Percentiles rank a stretch among this genome's conserved stretches.
These are phyloP conservation scores for Schrenkiella parvula DNA, from an alignment of 345 rosid genomes.

Conservation along the genomic window DNA sequence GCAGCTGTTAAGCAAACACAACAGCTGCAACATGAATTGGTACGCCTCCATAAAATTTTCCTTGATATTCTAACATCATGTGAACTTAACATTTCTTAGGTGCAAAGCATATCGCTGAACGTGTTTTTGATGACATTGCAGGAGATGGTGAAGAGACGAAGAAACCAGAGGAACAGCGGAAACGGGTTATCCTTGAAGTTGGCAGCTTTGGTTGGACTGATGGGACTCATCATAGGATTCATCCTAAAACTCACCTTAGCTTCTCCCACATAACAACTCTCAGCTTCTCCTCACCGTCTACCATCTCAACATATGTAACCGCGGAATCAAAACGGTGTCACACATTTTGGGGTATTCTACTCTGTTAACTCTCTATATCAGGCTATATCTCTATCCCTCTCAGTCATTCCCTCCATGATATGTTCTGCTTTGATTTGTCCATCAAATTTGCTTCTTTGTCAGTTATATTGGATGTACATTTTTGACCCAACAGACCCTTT, in stretches of 20 bases:
- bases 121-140: slow-evolving; percentile 25
- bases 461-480: slow-evolving; percentile 28
- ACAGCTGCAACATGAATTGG: slow-evolving; percentile 86
- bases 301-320: slow-evolving; percentile 15
- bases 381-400: background rate
- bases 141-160: slow-evolving; percentile 73
- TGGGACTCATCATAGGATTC: slow-evolving; percentile 75
- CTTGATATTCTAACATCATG: background rate
- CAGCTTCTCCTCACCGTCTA: slow-evolving; percentile 1
- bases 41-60: slow-evolving; percentile 13
- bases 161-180: slow-evolving; percentile 41
- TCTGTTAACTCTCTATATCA: background rate
- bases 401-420: background rate
- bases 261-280: slow-evolving; percentile 23
- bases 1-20: slow-evolving; percentile 65
- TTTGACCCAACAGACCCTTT: slow-evolving; percentile 22
- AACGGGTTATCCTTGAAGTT: slow-evolving; percentile 67
- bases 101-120: background rate
- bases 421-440: slow-evolving; percentile 6
- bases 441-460: slow-evolving; percentile 9
- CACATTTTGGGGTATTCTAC: slow-evolving; percentile 1
- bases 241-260: slow-evolving; percentile 64
- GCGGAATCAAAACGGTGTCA: slow-evolving; percentile 1
- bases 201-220: slow-evolving; percentile 70
- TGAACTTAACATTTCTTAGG: background rate